A percentile compares a stretch with the other conserved stretches of the same genome.
Conservation (phyloP, 371 early-diverging fungal species). For the Mucor sp. region DNA sequence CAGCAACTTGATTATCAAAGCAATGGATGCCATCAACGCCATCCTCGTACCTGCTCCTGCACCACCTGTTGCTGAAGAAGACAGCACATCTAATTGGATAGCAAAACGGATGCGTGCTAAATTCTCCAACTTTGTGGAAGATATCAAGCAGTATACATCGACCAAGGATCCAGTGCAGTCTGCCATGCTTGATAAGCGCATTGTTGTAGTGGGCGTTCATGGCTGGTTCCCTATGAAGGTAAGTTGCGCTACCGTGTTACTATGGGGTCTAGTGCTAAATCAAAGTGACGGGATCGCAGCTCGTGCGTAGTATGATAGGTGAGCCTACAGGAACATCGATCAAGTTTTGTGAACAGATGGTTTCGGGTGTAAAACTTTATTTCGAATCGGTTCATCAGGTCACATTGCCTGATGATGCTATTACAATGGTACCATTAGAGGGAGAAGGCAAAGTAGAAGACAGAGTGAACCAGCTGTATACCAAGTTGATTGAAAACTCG, state of each 20-base stretch:
- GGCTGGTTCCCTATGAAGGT: slow-evolving; percentile 89
- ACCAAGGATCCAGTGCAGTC: slow-evolving; percentile 11
- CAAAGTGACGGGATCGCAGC: slow-evolving; percentile 23
- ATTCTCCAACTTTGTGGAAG: slow-evolving; percentile 35
- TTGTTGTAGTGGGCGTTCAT: slow-evolving; percentile 82
- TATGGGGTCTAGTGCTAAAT: neutral
- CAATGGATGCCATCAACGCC: slow-evolving; percentile 19
- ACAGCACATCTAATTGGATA: slow-evolving; percentile 18
- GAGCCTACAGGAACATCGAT: slow-evolving; percentile 92
- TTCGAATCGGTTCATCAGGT: slow-evolving; percentile 64
- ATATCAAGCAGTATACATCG: slow-evolving; percentile 21
- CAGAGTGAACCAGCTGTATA: slow-evolving; percentile 77
- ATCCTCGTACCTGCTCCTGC: slow-evolving; percentile 8
- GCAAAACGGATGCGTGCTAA: slow-evolving; percentile 23
- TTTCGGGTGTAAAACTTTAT: slow-evolving; percentile 60
- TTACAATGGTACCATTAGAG: slow-evolving; percentile 83
- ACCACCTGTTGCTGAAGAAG: slow-evolving; percentile 10
- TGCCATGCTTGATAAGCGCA: slow-evolving; percentile 33
- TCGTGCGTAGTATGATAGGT: slow-evolving; percentile 80
- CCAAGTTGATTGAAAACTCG: slow-evolving; percentile 59
- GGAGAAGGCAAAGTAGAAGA: slow-evolving; percentile 91
- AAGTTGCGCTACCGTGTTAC: neutral
- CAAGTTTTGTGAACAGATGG: slow-evolving; percentile 90
- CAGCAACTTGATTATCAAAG: slow-evolving; percentile 4
- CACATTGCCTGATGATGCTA: slow-evolving; percentile 53